A percentile compares a stretch with the other conserved stretches of the same genome.
These are phyloP conservation scores for Pythium brachiatum DNA, from an alignment of 352 stramenopile species.

Conservation along the genomic window DNA sequence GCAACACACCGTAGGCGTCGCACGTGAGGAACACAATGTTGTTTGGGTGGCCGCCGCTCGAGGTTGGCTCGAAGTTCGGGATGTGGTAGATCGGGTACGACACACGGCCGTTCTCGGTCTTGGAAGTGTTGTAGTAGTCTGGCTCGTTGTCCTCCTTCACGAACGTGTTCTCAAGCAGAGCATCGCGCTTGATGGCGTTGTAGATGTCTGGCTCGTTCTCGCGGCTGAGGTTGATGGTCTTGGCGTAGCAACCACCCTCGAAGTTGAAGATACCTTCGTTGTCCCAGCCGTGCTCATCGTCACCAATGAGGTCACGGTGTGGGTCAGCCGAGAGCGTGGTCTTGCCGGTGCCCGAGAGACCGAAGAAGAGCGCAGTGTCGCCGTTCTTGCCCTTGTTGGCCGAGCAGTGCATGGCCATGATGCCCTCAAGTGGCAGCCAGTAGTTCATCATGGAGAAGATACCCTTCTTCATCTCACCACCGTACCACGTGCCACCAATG, in stretches of 20 bases:
- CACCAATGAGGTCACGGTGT: slow-evolving; percentile 90
- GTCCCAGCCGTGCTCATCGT: slow-evolving; percentile 82
- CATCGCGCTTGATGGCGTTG: slow-evolving; percentile 41
- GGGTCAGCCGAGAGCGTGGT: slow-evolving; percentile 88
- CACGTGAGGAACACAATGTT: slow-evolving; percentile 95
- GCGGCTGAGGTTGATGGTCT: slow-evolving; percentile 93
- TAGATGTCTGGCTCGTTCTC: slow-evolving; percentile 96
- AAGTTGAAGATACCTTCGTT: slow-evolving; percentile 95
- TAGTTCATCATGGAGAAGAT: slow-evolving; percentile 78
- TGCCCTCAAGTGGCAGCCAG: slow-evolving; percentile 49
- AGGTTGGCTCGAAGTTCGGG: slow-evolving; percentile 40
- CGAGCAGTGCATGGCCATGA: slow-evolving; percentile 64
- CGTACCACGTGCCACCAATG: slow-evolving; percentile 64
- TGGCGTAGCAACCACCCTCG: slow-evolving; percentile 97
- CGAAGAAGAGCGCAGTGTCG: slow-evolving; percentile 57
- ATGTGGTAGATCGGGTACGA: slow-evolving; percentile 65
- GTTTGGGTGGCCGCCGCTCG: slow-evolving; percentile 58
- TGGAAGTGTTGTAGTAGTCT: slow-evolving; percentile 57
- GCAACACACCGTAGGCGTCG: slow-evolving; percentile 95
- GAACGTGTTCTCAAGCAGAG: slow-evolving; percentile 58
- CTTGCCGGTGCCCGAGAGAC: slow-evolving; percentile 87
- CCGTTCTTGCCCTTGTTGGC: slow-evolving; percentile 50
- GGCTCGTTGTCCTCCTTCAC: slow-evolving; percentile 39
- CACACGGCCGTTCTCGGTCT: slow-evolving; percentile 56
- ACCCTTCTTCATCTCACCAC: slow-evolving; percentile 70